Conservation (phyloP, 2,329 filamentous ascomycete species). For the Penicillium janthinellum region DNA sequence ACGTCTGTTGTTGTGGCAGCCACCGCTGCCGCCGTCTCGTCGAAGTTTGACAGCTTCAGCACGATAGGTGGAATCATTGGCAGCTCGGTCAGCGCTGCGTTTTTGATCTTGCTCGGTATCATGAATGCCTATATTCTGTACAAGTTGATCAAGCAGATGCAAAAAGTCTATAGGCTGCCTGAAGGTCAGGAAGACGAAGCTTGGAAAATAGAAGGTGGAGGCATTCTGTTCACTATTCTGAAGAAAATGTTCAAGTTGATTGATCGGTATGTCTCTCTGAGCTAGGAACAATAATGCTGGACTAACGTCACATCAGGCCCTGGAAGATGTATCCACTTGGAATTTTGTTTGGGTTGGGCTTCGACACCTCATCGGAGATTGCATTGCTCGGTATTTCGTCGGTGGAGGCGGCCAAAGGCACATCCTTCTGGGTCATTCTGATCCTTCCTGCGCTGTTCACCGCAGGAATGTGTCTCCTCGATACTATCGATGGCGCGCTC, state of each 20-base stretch:
- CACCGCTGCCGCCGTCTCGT: constrained; percentile 78
- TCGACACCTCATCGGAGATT: constrained; percentile 94
- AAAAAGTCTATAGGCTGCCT: constrained; percentile 56
- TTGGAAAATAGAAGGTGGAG: constrained; percentile 74
- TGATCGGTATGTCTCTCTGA: constrained; percentile 45
- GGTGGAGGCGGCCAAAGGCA: constrained; percentile 81
- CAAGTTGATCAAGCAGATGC: constrained; percentile 71
- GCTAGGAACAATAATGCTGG: not conserved
- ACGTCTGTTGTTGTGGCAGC: constrained; percentile 92
- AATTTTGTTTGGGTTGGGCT: constrained; percentile 85
- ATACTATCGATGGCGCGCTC: constrained; percentile 87
- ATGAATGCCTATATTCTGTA: constrained; percentile 87
- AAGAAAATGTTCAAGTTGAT: constrained; percentile 74
- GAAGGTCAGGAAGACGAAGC: constrained; percentile 53
- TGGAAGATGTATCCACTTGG: constrained; percentile 98
- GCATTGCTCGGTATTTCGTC: constrained; percentile 88
- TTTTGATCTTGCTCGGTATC: constrained; percentile 77
- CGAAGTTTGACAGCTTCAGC: constrained; percentile 78
- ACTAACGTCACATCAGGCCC: constrained; percentile 32
- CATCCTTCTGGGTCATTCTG: constrained; percentile 89
- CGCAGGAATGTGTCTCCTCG: constrained; percentile 90
- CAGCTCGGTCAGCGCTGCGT: constrained; percentile 79
- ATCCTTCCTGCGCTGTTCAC: constrained; percentile 92
- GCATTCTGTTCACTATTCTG: constrained; percentile 71
- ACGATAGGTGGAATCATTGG: constrained; percentile 86